Conservation (phyloP, 2,329 filamentous ascomycete species). For the Proliferodiscus dingleyae region DNA sequence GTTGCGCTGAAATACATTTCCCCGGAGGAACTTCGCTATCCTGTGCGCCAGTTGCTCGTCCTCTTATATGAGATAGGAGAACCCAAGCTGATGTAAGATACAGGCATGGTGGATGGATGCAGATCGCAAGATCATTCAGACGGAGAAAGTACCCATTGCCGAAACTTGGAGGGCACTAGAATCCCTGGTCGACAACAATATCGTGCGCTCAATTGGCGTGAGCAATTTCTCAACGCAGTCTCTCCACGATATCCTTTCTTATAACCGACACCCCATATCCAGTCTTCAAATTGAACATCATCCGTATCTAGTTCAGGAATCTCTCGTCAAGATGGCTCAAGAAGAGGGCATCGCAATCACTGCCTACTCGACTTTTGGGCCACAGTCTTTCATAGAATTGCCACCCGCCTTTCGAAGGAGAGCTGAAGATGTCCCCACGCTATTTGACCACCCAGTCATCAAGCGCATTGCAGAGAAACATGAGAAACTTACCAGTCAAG, state of each 20-base stretch:
- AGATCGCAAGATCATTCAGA: slow-evolving; percentile 55
- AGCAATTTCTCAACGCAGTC: slow-evolving; percentile 75
- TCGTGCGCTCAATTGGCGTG: slow-evolving; percentile 70
- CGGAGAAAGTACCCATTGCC: slow-evolving; percentile 64
- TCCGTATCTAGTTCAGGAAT: slow-evolving; percentile 73
- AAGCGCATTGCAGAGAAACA: slow-evolving; percentile 61
- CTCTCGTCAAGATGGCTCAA: slow-evolving; percentile 58
- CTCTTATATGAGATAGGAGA: no score
- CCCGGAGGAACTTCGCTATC: slow-evolving; percentile 41
- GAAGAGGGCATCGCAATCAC: slow-evolving; percentile 54
- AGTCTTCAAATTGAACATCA: slow-evolving; percentile 84
- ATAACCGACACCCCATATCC: slow-evolving; percentile 67
- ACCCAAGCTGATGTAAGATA: no score
- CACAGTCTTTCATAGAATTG: slow-evolving; percentile 71
- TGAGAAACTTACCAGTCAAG: slow-evolving; percentile 68
- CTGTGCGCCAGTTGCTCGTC: not conserved
- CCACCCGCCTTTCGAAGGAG: slow-evolving; percentile 49
- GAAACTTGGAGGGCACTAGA: slow-evolving; percentile 81
- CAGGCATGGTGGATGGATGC: slow-evolving; percentile 52
- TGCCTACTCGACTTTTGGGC: slow-evolving; percentile 65
- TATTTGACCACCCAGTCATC: slow-evolving; percentile 65
- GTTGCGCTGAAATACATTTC: slow-evolving; percentile 62
- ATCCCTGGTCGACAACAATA: slow-evolving; percentile 59
- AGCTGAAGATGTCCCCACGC: slow-evolving; percentile 55
- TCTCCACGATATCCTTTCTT: slow-evolving; percentile 68